Percentiles rank a stretch among this genome's conserved stretches.
phyloP scores from a whole-genome alignment of 306 rosid species.

The Ziziphus jujuba region DNA sequence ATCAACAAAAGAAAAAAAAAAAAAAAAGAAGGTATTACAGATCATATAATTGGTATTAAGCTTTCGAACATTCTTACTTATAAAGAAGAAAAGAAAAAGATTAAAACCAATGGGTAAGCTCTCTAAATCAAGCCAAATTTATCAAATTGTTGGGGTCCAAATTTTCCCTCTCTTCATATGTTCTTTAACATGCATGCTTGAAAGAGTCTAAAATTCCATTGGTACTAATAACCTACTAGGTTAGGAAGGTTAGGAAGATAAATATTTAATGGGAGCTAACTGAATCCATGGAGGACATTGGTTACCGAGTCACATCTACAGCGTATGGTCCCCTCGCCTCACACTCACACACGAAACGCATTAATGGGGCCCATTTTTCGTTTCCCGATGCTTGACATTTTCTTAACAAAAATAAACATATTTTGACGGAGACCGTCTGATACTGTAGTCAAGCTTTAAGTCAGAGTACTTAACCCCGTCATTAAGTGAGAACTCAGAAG shows the following conservation, averaged over 20 bases:
- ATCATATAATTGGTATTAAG: slow-evolving; percentile 5
- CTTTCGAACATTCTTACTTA: slow-evolving; percentile 16
- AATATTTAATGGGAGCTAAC: neutral
- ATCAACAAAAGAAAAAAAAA: no score
- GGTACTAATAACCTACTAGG: no score
- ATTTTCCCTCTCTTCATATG: neutral
- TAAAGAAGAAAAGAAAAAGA: neutral
- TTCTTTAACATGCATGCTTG: no score
- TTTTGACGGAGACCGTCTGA: slow-evolving; percentile 10
- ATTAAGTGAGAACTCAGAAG: neutral
- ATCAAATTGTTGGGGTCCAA: neutral
- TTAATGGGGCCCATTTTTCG: neutral
- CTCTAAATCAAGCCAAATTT: slow-evolving; percentile 9
- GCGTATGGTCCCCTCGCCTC: slow-evolving; percentile 19
- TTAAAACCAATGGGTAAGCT: slow-evolving; percentile 1
- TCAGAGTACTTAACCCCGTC: neutral
- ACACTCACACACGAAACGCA: neutral
- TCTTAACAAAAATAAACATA: neutral
- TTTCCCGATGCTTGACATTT: slow-evolving; percentile 12
- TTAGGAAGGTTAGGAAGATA: neutral
- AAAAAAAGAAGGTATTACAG: no score
- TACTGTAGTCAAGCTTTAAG: slow-evolving; percentile 4
- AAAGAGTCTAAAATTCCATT: no score
- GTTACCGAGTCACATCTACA: slow-evolving; percentile 16
- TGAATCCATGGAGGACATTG: neutral